Percentiles rank a stretch among this genome's conserved stretches.
phyloP scores from a whole-genome alignment of 169 alveolate species.

The Cryptosporidium ubiquitum region DNA sequence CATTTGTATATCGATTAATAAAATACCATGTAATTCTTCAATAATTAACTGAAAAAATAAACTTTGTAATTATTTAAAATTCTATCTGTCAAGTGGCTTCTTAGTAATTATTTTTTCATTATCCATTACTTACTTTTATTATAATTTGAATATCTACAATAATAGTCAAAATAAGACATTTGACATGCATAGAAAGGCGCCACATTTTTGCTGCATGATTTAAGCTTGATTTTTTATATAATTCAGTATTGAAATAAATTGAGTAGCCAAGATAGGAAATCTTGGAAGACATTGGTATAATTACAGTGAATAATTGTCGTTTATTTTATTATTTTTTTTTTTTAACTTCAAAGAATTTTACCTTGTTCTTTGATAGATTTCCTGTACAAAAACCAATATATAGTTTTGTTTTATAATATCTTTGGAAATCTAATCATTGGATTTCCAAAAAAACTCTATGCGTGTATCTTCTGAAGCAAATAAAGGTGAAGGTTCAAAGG shows the following conservation, averaged over 20 bases:
- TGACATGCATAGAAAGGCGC: constrained; percentile 34
- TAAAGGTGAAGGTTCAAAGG: constrained; percentile 21
- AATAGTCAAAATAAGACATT: background rate
- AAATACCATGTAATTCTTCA: background rate
- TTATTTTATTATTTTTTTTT: background rate
- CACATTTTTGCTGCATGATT: constrained; percentile 18
- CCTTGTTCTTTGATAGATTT: background rate
- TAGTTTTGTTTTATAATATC: background rate
- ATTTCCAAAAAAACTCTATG: constrained; percentile 5
- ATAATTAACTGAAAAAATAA: no score
- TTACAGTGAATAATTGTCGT: background rate
- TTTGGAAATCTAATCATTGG: background rate
- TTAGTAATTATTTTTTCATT: background rate
- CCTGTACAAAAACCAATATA: background rate
- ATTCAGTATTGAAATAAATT: background rate
- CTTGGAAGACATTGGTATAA: background rate
- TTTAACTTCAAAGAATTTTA: background rate
- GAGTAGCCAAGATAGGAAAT: constrained; percentile 5
- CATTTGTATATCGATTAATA: background rate
- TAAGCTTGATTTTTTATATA: constrained; percentile 3
- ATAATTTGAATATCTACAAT: background rate
- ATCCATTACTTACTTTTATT: background rate
- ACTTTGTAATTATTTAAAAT: background rate
- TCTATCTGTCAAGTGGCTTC: background rate
- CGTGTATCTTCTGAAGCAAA: constrained; percentile 24